Evolutionary conservation across 805 yeast genomes (phyloP), one percentile per base, ranked within the genome.

Genomic region (Yarrowia phangngaensis): DNA sequence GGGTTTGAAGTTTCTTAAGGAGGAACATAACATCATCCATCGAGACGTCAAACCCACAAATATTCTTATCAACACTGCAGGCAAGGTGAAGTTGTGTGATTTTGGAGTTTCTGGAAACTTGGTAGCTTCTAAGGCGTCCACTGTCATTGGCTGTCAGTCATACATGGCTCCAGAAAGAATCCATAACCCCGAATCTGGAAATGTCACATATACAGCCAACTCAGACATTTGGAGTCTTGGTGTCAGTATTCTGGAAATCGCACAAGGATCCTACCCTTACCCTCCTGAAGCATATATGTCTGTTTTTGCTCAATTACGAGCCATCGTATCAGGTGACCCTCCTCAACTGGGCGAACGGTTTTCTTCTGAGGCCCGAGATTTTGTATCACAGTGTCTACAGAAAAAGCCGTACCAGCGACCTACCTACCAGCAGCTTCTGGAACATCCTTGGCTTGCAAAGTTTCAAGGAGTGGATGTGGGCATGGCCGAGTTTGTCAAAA

Each of bases 131-230:
- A 70, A 86, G 59, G 95, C 95, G 11, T 79, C 85, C 59, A 87
- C 96, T 0, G 86, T 87, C 57, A 86, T 87, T 55, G 96, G 96
- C 2, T 87, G 96, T 65, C 96, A 88, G 65, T 82, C 92, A 1
- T 87, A 87, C 64, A 88, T 88, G 95, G 95, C 95, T 1, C 96
- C 96, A 2, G 96, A 87, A 63, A 73, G 96, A 63, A 88, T 88
- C 54, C 80, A 80, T 60, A 76, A 54, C 20, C 57, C 59, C 74
- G 53, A 79, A 70, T 54, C 90, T 8, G 51, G 88, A 1, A 88
- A 83, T 60, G 72, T 77, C 7, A 78, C 92, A 0, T 89, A 89
- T 65, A 79, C 95, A 1, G 95, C 87, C 4, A 96, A 90, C 61
- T 81, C 94, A 4, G 97, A 89, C 65, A 79, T 89, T 54, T 89